Evolutionary conservation across 129 eudicot genomes (phyloP), one percentile per base, ranked within the genome.

Genomic region (Centaurea solstitialis): DNA sequence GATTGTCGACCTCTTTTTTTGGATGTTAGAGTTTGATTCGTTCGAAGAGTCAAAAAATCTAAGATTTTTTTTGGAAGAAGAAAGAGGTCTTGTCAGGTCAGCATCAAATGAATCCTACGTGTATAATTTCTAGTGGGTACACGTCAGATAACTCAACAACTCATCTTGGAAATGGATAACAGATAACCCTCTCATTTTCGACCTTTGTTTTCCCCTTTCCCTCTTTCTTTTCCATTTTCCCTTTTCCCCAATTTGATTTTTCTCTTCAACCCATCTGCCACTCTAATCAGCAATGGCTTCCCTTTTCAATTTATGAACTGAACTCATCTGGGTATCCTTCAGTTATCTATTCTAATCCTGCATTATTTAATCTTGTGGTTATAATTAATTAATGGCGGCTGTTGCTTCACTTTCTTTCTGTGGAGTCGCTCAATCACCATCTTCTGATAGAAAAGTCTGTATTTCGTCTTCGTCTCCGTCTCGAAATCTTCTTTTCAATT

Each of bases 381-480:
- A n/a, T n/a, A n/a, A n/a, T n/a, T n/a, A n/a, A n/a, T n/a, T n/a
- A 76, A 91, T 91, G 98, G 97, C 97, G 28, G 88, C 97, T 10
- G 81, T 91, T 21, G 82, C 96, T 80, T 91, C 94, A 50, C 62
- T 91, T 0, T 87, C 98, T 0, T 85, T 89, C 86, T 68, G 82
- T 0, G 83, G 85, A 43, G 43, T 87, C 20, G 69, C 80, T 71
- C 94, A 89, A 47, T 90, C 93, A 7, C 89, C 93, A 0, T 28
- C 85, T 9, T 28, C 85, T 9, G 91, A 92, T 21, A 84, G 83
- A 73, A 93, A 85, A 80, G 45, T 15, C 71, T 18, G 41, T 22
- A 50, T 80, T 43, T 67, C 86, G 9, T 70, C 91, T 13, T 85
- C 87, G 2, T 40, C 86, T 9, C 77, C 89, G 0, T 45, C 85